A percentile compares a stretch with the other conserved stretches of the same genome.
These are phyloP conservation scores for Rachicladosporium sp. DNA, from an alignment of 2,329 filamentous ascomycete genomes.

Conservation along the genomic window DNA sequence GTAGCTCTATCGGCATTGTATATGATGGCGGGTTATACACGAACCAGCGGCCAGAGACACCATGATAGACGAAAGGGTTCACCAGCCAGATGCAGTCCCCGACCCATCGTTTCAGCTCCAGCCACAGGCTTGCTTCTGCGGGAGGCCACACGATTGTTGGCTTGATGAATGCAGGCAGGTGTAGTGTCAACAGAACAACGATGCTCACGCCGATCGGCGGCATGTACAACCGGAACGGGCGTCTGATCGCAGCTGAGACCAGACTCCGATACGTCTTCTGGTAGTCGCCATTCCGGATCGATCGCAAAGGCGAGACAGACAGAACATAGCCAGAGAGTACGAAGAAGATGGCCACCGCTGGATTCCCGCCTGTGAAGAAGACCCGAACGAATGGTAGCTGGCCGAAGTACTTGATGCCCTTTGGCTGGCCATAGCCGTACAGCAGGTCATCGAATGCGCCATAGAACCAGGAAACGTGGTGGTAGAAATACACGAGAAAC, in stretches of 20 bases:
- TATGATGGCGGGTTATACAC: conserved; percentile 24
- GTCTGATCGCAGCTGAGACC: conserved; percentile 34
- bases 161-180: conserved; percentile 36
- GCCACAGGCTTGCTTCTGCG: conserved; percentile 27
- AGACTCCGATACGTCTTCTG: conserved; percentile 11
- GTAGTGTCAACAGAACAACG: conserved; percentile 38
- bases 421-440: conserved; percentile 1
- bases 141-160: conserved; percentile 10
- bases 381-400: conserved; percentile 45
- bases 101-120: conserved; percentile 37
- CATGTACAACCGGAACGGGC: conserved; percentile 35
- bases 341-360: conserved; percentile 41
- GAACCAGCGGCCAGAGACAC: conserved; percentile 2
- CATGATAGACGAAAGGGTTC: background rate
- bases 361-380: conserved; percentile 49
- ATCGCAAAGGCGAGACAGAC: conserved; percentile 27
- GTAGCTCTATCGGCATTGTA: conserved; percentile 51
- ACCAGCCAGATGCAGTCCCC: conserved; percentile 23
- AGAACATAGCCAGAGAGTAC: conserved; percentile 41
- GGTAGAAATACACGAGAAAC: too few species aligned
- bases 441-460: too few species aligned
- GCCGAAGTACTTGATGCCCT: conserved; percentile 35
- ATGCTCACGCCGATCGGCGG: conserved; percentile 42
- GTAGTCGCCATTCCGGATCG: conserved; percentile 24
- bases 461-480: too few species aligned